Evolutionary conservation across 2,329 filamentous ascomycete genomes (phyloP).

Genomic region (Fusarium phyllophilum): DNA sequence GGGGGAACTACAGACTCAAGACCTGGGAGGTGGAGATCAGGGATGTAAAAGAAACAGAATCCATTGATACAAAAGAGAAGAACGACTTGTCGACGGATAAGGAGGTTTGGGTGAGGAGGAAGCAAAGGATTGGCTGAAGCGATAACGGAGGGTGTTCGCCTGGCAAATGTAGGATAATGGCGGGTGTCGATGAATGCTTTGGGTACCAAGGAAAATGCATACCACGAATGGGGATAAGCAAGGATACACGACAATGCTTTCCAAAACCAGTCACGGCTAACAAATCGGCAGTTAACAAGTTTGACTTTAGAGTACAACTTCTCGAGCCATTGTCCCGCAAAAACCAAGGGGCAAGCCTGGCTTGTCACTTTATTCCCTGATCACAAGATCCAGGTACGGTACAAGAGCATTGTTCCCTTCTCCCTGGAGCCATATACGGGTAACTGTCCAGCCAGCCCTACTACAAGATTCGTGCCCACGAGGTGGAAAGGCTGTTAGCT

Average conservation of each 20-base stretch:
- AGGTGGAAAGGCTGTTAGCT: not conserved
- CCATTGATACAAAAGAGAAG: not conserved
- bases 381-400: too few species aligned
- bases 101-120: constrained; percentile 58
- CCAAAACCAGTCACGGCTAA: too few species aligned
- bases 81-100: constrained; percentile 19
- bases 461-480: rapidly evolving
- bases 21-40: constrained; percentile 72
- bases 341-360: too few species aligned
- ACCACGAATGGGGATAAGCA: not conserved
- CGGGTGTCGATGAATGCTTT: not conserved
- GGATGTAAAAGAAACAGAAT: constrained; percentile 1
- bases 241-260: too few species aligned
- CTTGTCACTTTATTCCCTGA: not conserved
- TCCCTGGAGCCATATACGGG: not conserved
- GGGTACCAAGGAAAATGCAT: not conserved
- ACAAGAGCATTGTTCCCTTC: not conserved
- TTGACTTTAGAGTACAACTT: not conserved
- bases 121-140: constrained; percentile 50
- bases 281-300: not conserved
- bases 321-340: not conserved
- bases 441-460: rapidly evolving
- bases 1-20: constrained; percentile 68
- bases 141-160: not conserved
- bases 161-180: too few species aligned